Evolutionary conservation across 164 flowering plant genomes (phyloP).

Genomic region (Saururus chinensis): DNA sequence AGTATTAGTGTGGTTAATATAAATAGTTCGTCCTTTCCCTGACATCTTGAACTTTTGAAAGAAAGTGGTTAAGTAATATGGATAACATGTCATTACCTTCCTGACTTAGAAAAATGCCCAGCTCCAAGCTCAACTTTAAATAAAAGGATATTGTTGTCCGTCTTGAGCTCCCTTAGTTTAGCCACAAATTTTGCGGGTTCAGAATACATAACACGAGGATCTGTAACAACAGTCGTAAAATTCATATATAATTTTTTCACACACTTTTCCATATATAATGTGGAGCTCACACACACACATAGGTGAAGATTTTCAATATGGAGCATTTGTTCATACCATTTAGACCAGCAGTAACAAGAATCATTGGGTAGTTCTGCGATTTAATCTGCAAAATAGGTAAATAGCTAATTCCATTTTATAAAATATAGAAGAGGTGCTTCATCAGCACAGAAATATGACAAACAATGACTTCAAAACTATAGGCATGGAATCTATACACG

Average conservation of each 20-base stretch:
- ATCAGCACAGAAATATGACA: no score
- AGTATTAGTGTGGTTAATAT: no score
- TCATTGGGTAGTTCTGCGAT: constrained; percentile 72
- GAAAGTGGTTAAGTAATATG: no score
- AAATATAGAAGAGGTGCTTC: background rate
- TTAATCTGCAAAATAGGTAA: constrained; percentile 33
- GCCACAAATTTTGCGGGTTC: constrained; percentile 97
- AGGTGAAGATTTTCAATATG: background rate
- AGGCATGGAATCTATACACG: no score
- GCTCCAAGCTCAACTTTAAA: constrained; percentile 28
- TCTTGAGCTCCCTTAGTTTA: constrained; percentile 75
- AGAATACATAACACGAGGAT: constrained; percentile 84
- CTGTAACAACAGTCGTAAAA: constrained; percentile 24
- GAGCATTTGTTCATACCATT: constrained; percentile 40
- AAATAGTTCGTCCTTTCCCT: no score
- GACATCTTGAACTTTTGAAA: no score
- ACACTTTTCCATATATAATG: no score
- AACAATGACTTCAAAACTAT: no score
- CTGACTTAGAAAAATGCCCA: constrained; percentile 17
- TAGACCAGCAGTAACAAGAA: constrained; percentile 83
- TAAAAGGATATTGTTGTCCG: constrained; percentile 50
- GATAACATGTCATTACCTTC: constrained; percentile 7
- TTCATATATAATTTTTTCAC: constrained; percentile 5
- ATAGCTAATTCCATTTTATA: background rate
- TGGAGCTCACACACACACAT: no score